A percentile compares a stretch with the other conserved stretches of the same genome.
Evolutionary conservation across 306 rosid species (phyloP).

Genomic region (Chamaecrista fasciculata): DNA sequence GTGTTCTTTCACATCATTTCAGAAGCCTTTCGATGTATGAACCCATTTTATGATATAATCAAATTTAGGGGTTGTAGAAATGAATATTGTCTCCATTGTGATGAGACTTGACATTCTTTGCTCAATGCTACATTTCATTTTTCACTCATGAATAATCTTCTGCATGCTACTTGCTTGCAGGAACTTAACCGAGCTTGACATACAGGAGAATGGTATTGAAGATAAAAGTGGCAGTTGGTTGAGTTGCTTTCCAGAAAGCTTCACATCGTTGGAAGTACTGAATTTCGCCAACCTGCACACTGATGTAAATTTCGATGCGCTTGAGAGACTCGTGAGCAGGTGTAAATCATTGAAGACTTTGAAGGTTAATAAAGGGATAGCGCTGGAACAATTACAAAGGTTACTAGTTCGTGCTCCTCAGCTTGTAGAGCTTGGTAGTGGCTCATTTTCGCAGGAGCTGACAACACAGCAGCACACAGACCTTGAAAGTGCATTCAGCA

Average conservation of each 20-base stretch:
- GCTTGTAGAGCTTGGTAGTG: constrained; percentile 67
- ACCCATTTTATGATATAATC: not conserved
- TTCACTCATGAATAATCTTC: constrained; percentile 21
- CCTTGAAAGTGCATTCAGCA: constrained; percentile 59
- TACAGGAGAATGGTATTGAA: constrained; percentile 73
- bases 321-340: constrained; percentile 74
- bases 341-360: constrained; percentile 67
- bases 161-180: constrained; percentile 45
- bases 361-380: constrained; percentile 64
- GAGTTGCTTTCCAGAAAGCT: constrained; percentile 77
- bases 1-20: not conserved
- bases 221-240: constrained; percentile 75
- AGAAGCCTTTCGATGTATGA: not conserved
- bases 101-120: not conserved
- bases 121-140: constrained; percentile 14
- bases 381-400: constrained; percentile 59
- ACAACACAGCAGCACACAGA: constrained; percentile 49
- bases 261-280: constrained; percentile 70
- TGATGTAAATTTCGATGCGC: constrained; percentile 59
- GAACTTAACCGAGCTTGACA: constrained; percentile 75
- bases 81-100: constrained; percentile 21
- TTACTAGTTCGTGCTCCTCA: constrained; percentile 58
- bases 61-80: not conserved
- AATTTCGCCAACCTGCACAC: constrained; percentile 62
- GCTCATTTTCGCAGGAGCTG: constrained; percentile 65